Evolutionary conservation across 306 rosid genomes (phyloP), one percentile per base, ranked within the genome.

Genomic region (Clitoria ternatea): DNA sequence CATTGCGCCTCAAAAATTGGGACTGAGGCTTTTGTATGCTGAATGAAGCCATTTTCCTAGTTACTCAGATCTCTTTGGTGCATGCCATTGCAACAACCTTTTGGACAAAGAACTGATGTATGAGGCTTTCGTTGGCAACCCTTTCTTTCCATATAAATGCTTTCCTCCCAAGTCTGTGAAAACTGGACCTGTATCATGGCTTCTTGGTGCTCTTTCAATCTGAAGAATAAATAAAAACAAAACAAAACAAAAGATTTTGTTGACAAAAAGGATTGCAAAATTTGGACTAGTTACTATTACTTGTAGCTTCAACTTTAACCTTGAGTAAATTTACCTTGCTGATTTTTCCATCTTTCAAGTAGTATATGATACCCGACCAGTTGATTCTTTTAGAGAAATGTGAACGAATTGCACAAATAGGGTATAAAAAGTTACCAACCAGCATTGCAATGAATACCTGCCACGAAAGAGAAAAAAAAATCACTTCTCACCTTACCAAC

Each of bases 381-480:
- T 89, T 95, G 81, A 95, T 95, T 20, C 89, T 87, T 60, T 95
- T 96, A 62, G 96, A 73, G 73, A 89, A 86, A 81, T 95, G 97
- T 39, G 99, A 95, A 60, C 97, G 91, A 12, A 91, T 7, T 0
- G 99, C 97, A 36, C 92, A 95, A 77, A 95, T 1, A 13, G 97
- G 92, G 80, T 95, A 95, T 17, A 95, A 73, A 76, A 86, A 95
- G 83, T 95, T 95, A 79, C 82, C 99, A 59, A 89, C 99, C 82
- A 95, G 24, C 83, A 95, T 59, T n/a, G 99, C 97, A 39, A 95
- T 80, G 80, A 91, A 95, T 22, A 95, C 96, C 99, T 95, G 96
- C 72, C 49, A n/a, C 75, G 78, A 43, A 14, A 13, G 13, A 47
- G 66, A 6, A 11, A 22, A 47, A 37, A 0, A 23, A 67, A 77